A percentile compares a stretch with the other conserved stretches of the same genome.
phyloP scores from a whole-genome alignment of 2,329 filamentous ascomycete genomes.

The Bipolaris sorokiniana region DNA sequence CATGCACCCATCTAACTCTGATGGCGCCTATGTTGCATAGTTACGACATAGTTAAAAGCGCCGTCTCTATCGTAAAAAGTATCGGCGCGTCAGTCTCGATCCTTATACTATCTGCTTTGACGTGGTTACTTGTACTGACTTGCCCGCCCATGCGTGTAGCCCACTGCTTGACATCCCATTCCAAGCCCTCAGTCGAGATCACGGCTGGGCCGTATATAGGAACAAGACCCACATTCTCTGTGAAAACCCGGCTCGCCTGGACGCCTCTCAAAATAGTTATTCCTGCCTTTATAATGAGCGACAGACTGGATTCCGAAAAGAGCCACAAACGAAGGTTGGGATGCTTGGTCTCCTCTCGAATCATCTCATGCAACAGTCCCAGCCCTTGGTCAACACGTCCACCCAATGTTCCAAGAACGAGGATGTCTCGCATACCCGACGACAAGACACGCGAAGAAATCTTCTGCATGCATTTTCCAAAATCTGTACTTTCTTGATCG shows the following conservation, averaged over 20 bases:
- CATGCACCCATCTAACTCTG: background rate
- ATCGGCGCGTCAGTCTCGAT: constrained; percentile 53
- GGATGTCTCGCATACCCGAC: constrained; percentile 61
- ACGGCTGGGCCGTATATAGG: constrained; percentile 78
- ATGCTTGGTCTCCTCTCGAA: constrained; percentile 55
- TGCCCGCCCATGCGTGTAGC: constrained; percentile 61
- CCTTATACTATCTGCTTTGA: constrained; percentile 49
- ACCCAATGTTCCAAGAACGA: constrained; percentile 82
- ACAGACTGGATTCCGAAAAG: constrained; percentile 79
- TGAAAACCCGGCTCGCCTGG: constrained; percentile 61
- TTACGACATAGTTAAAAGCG: constrained; percentile 1
- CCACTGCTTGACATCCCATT: constrained; percentile 92
- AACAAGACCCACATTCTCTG: constrained; percentile 82
- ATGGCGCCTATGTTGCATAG: background rate
- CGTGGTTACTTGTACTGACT: constrained; percentile 59
- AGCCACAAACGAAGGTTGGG: constrained; percentile 69
- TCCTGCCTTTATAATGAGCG: constrained; percentile 73
- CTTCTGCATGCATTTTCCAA: constrained; percentile 76
- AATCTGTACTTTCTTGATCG: constrained; percentile 92
- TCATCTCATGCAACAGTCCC: constrained; percentile 86
- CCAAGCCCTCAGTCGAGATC: constrained; percentile 80
- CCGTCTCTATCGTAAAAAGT: constrained; percentile 56
- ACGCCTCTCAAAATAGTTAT: constrained; percentile 73
- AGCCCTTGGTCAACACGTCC: constrained; percentile 93
- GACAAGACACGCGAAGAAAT: constrained; percentile 54